Percentiles rank a stretch among this genome's conserved stretches.
These are phyloP conservation scores for Beta corolliflora DNA, from an alignment of 179 eudicot genomes.

Conservation along the genomic window DNA sequence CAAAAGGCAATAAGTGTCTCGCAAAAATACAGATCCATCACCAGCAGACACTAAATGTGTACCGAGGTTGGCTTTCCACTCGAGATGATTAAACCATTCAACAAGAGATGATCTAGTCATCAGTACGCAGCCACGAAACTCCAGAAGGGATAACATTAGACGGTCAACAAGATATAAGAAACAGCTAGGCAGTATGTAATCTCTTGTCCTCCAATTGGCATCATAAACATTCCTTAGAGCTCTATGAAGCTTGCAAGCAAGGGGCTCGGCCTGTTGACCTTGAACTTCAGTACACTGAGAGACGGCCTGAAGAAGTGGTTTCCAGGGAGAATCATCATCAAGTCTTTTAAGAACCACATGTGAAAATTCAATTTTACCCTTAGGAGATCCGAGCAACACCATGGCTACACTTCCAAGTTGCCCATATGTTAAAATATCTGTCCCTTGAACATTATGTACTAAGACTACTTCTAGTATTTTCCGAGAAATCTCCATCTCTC, in stretches of 20 bases:
- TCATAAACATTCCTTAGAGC: slow-evolving; percentile 43
- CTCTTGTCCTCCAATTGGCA: slow-evolving; percentile 42
- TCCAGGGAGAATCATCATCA: slow-evolving; percentile 33
- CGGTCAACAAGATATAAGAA: slow-evolving; percentile 64
- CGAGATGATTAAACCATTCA: slow-evolving; percentile 40
- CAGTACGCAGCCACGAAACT: slow-evolving; percentile 32
- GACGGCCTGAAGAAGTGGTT: slow-evolving; percentile 32
- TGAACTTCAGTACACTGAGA: slow-evolving; percentile 4
- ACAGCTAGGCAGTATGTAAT: slow-evolving; percentile 54
- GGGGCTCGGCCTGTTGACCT: background rate
- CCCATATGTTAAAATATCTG: slow-evolving; percentile 38
- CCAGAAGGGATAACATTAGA: slow-evolving; percentile 44
- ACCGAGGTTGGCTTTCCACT: slow-evolving; percentile 22
- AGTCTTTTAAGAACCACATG: slow-evolving; percentile 27
- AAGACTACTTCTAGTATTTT: slow-evolving; percentile 46
- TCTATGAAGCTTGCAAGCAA: slow-evolving; percentile 27
- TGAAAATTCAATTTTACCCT: slow-evolving; percentile 25
- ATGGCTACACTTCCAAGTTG: slow-evolving; percentile 57
- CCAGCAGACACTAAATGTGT: slow-evolving; percentile 1
- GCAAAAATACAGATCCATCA: background rate
- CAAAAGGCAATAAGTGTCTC: slow-evolving; percentile 28
- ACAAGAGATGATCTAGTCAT: slow-evolving; percentile 57
- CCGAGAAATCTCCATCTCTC: slow-evolving; percentile 40
- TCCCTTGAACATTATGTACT: slow-evolving; percentile 17
- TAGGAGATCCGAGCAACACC: slow-evolving; percentile 51